phyloP scores from a whole-genome alignment of 2,329 filamentous ascomycete species.

The Colletotrichum simmondsii region DNA sequence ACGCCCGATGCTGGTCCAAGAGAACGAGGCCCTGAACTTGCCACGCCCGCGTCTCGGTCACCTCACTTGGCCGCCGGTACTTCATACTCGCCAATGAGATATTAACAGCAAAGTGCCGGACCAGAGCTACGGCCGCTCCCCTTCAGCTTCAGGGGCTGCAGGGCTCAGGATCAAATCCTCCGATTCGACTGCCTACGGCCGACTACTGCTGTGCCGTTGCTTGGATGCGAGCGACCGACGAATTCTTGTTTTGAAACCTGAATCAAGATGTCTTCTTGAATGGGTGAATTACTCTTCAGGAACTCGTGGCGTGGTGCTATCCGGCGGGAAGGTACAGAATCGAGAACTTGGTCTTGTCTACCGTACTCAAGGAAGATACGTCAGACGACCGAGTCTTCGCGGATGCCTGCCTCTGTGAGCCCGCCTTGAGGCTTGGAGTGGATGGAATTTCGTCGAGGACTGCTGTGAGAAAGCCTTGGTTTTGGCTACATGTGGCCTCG shows the following conservation, averaged over 20 bases:
- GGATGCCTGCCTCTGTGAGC: neutral
- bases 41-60: neutral
- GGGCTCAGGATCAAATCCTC: neutral
- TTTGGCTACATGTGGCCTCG: no score
- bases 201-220: neutral
- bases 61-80: neutral
- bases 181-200: neutral
- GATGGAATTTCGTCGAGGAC: neutral
- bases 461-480: no score
- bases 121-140: neutral
- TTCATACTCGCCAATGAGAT: neutral
- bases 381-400: neutral
- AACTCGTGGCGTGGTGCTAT: neutral
- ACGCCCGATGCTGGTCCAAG: neutral
- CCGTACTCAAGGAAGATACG: neutral
- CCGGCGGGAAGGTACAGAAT: neutral
- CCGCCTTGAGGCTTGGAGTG: neutral
- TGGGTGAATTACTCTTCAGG: neutral
- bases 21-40: neutral
- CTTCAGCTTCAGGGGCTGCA: neutral
- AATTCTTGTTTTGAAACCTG: neutral
- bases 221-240: neutral
- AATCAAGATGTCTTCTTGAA: no score
- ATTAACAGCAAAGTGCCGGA: neutral
- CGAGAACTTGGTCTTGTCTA: neutral